Percentiles rank a stretch among this genome's conserved stretches.
Conservation (phyloP, 768 basidiomycete species). For the Neoboletus brunneissimus region DNA sequence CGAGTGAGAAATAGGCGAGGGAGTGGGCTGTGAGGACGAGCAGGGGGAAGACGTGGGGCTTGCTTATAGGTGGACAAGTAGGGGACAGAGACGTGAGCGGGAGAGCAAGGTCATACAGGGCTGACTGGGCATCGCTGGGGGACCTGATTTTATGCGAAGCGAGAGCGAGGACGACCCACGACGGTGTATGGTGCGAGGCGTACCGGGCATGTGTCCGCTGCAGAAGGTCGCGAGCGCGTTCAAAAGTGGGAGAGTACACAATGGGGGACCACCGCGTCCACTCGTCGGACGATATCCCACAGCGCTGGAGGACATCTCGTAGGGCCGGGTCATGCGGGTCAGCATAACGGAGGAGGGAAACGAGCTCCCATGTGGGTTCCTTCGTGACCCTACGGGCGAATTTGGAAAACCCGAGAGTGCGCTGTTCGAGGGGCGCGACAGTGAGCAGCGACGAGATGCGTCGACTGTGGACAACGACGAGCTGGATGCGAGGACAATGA, state of each 20-base stretch:
- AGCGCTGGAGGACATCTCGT: constrained; percentile 29
- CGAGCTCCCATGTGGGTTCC: constrained; percentile 43
- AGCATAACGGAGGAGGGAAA: constrained; percentile 32
- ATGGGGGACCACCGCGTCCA: constrained; percentile 40
- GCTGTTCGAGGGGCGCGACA: constrained; percentile 21
- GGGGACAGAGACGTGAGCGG: constrained; percentile 36
- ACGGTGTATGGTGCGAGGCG: constrained; percentile 31
- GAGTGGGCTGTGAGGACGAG: constrained; percentile 36
- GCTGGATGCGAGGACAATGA: not conserved
- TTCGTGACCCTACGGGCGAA: constrained; percentile 36
- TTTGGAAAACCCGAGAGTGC: constrained; percentile 28
- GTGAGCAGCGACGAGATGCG: constrained; percentile 21
- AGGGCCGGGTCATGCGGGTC: constrained; percentile 2
- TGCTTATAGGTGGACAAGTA: constrained; percentile 12
- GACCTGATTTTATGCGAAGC: constrained; percentile 46
- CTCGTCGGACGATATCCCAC: constrained; percentile 35
- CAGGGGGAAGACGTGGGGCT: constrained; percentile 8
- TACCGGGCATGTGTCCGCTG: constrained; percentile 1
- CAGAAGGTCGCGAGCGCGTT: constrained; percentile 28
- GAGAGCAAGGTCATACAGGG: constrained; percentile 43
- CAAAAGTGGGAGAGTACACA: constrained; percentile 35
- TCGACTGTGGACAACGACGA: constrained; percentile 1
- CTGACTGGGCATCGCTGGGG: constrained; percentile 41
- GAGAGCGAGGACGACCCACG: constrained; percentile 57
- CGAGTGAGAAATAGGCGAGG: constrained; percentile 49